Evolutionary conservation across 2,329 filamentous ascomycete species (phyloP), one percentile per base, ranked within the genome.

Genomic region (Cercospora sp.): DNA sequence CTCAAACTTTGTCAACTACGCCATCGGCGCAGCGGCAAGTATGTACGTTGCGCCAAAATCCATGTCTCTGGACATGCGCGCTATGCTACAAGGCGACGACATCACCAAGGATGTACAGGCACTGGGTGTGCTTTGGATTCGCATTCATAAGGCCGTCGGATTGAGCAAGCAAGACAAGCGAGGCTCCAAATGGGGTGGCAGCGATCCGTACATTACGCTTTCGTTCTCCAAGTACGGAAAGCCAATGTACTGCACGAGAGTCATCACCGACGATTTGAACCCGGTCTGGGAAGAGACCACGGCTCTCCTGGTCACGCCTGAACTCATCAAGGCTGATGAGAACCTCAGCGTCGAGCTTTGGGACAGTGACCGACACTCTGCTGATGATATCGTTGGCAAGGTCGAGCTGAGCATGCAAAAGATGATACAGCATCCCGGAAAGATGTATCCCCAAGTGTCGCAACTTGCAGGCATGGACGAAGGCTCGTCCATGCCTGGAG

Each of bases 181-280:
- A 67, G 94, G 93, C 48, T 94, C 89, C 75, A 86, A 90, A 63
- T 91, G 93, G 18, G 94, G 95, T 36, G 94, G 94, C 55, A 96
- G 92, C 61, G 95, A 99, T 74, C 93, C 94, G 0, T 98, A 98
- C 79, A 96, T 98, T 77, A 97, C 94, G 33, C 86, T 98, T 39
- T 90, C 91, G 48, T 98, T 96, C 83, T 96, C 92, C 75, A 97
- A 98, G 79, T 98, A 97, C 74, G 92, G 91, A 66, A 99, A 99
- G 81, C 94, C 94, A 1, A 96, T 97, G 87, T 98, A 97, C 80
- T 97, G 94, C 80, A 98, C 95, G 1, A 89, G 95, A 59, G 94
- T 98, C 62, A 97, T 98, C 71, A 93, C 94, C 63, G 94, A 98
- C 76, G 91, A 97, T 73, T 85, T 97, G 64, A 96, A 98, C 75